Percentiles rank a stretch among this genome's conserved stretches.
phyloP scores from a whole-genome alignment of 495 filamentous ascomycete species.

The Amniculicola lignicola region DNA sequence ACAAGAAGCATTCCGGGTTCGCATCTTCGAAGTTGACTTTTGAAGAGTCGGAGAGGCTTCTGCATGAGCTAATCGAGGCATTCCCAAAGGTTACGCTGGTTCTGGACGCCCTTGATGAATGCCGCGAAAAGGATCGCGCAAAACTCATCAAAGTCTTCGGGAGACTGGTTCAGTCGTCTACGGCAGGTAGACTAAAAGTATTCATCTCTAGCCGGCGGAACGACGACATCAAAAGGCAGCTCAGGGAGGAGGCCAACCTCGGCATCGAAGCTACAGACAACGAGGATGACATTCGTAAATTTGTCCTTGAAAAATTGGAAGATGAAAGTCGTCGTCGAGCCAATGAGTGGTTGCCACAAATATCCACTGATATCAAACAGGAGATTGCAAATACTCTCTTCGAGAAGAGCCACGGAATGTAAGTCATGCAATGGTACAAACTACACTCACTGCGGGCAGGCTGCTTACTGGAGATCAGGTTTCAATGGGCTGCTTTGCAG shows the following conservation, averaged over 20 bases:
- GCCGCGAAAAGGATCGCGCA: background rate
- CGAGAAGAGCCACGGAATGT: conserved; percentile 6
- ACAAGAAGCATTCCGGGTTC: background rate
- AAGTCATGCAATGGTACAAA: too few relatives aligned
- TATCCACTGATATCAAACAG: background rate
- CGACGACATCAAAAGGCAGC: background rate
- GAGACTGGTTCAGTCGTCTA: background rate
- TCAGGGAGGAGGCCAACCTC: background rate
- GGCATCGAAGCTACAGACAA: conserved; percentile 4
- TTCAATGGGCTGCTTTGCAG: background rate
- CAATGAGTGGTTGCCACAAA: background rate
- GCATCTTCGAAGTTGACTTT: background rate
- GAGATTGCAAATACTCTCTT: background rate
- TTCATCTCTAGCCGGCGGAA: conserved; percentile 8
- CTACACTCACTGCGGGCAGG: too few relatives aligned
- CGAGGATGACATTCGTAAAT: background rate
- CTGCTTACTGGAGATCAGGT: too few relatives aligned
- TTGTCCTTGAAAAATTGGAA: background rate
- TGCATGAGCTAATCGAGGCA: background rate
- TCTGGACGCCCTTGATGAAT: background rate
- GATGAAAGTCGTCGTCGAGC: background rate
- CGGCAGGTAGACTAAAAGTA: too few relatives aligned
- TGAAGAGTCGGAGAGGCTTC: background rate
- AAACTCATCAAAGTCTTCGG: background rate
- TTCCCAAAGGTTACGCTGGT: background rate